These are phyloP conservation scores for Sanghuangporus weigelae DNA, from an alignment of 1,284 basidiomycete genomes.

Conservation along the genomic window DNA sequence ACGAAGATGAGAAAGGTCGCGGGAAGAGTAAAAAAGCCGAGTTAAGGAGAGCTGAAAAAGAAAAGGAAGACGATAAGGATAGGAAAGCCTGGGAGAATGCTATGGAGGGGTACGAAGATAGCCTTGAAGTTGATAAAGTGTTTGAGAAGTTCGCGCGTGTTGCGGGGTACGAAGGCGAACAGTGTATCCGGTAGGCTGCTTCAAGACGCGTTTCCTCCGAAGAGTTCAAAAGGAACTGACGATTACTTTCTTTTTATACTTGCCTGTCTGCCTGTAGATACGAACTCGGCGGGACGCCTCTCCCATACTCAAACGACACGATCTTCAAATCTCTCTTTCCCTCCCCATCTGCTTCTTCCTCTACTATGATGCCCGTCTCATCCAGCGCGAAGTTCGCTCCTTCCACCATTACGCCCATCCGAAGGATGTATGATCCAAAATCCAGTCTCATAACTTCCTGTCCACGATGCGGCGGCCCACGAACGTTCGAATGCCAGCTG, in stretches of 20 bases:
- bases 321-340: constrained; percentile 71
- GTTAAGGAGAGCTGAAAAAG: constrained; percentile 1
- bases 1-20: constrained; percentile 37
- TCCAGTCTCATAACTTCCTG: constrained; percentile 43
- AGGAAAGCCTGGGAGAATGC: constrained; percentile 50
- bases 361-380: constrained; percentile 41
- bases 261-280: constrained; percentile 45
- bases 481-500: constrained; percentile 79
- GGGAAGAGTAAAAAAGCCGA: constrained; percentile 15
- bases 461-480: constrained; percentile 48
- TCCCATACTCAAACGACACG: constrained; percentile 67
- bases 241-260: background rate
- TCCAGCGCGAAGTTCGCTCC: constrained; percentile 27
- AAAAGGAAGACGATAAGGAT: constrained; percentile 23
- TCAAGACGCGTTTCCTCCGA: background rate
- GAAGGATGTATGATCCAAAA: constrained; percentile 41
- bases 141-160: constrained; percentile 77
- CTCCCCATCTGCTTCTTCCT: constrained; percentile 27
- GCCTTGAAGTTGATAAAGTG: constrained; percentile 65
- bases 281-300: constrained; percentile 65
- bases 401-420: constrained; percentile 39
- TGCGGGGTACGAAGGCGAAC: constrained; percentile 60
- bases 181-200: constrained; percentile 64
- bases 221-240: background rate
- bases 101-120: constrained; percentile 73